phyloP scores from a whole-genome alignment of 1,284 basidiomycete genomes.

The Waitea zeae region DNA sequence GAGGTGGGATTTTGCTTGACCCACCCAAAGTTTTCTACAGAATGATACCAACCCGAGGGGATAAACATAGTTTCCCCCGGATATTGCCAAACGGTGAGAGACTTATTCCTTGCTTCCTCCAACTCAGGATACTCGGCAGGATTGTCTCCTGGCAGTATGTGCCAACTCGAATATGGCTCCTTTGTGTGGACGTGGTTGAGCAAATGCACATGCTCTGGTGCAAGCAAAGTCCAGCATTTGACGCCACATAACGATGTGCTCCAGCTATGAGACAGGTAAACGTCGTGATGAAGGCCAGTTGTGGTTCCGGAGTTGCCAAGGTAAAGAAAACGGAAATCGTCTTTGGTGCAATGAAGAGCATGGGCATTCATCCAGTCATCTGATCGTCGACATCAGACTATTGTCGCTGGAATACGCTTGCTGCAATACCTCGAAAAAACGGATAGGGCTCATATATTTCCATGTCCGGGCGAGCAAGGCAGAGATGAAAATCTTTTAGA shows the following conservation, averaged over 20 bases:
- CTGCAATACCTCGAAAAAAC: not conserved
- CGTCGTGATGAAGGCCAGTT: constrained; percentile 1
- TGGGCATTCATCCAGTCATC: constrained; percentile 3
- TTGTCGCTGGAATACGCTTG: not conserved
- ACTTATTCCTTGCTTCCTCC: not conserved
- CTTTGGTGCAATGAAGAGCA: not conserved
- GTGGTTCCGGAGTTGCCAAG: not conserved
- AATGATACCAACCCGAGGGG: constrained; percentile 1
- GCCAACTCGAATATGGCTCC: not conserved
- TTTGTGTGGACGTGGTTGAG: not conserved
- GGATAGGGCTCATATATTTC: not conserved
- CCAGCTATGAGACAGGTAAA: constrained; percentile 2
- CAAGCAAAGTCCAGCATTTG: constrained; percentile 1
- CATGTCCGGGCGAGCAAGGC: not conserved
- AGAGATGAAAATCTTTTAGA: constrained; percentile 2
- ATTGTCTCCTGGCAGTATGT: not conserved
- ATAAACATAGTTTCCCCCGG: constrained; percentile 1
- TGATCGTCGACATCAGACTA: not conserved
- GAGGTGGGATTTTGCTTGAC: not conserved
- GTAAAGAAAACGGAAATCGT: constrained; percentile 3
- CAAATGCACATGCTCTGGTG: not conserved
- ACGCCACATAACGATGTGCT: not conserved
- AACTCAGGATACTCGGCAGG: not conserved
- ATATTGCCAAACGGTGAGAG: constrained; percentile 1
- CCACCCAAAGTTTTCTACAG: constrained; percentile 3